Base-by-base conservation (phyloP, 2,329 filamentous ascomycete species). In the Talaromyces amestolkiae region DNA sequence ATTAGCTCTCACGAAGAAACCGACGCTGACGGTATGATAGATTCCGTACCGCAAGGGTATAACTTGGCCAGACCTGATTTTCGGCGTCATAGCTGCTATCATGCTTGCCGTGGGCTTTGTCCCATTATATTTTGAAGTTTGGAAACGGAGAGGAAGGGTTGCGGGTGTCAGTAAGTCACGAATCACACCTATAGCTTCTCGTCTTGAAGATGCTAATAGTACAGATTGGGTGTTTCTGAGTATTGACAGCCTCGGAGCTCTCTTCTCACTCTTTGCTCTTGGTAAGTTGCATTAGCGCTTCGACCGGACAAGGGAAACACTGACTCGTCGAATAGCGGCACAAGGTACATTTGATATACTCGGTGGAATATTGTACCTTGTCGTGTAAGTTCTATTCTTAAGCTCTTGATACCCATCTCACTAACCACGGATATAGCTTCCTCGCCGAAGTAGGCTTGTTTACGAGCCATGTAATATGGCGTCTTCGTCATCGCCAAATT, bases 261-360 rank as follows among this genome's bases (percentile, higher is more conserved):
- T 89, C 65, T 89, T 89, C 73, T 89, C 86, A 0, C 79, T 89
- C 24, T 83, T 89, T 80, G 85, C 87, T 1, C 74, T 89, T 10
- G 84, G 84, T 85, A 77, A 24, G 58, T 22, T 22, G 9, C 41
- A 17, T 33, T 27, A 33, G n/a, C 13, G 8, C 13, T 3, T 37
- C 35, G 35, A 11, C 35, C 13, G 27, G 27, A 31, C 13, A 11
- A 37, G 13, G 35, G 9, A 56, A 19, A 43, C 2, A 24, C 51
- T 45, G 47, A 41, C 63, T 73, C 51, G 58, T 43, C 6, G 58
- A 66, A 69, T 66, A 85, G 86, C 84, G 53, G 85, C 84, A 0
- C 86, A 89, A 70, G 81, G 84, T 27, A 83, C 81, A 2, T 89
- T 89, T 69, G 87, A 89, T 70, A 76, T 86, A 4, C 76, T 89